These are phyloP conservation scores for Plasmodium knowlesi DNA, from an alignment of 169 alveolate genomes.

Conservation along the genomic window DNA sequence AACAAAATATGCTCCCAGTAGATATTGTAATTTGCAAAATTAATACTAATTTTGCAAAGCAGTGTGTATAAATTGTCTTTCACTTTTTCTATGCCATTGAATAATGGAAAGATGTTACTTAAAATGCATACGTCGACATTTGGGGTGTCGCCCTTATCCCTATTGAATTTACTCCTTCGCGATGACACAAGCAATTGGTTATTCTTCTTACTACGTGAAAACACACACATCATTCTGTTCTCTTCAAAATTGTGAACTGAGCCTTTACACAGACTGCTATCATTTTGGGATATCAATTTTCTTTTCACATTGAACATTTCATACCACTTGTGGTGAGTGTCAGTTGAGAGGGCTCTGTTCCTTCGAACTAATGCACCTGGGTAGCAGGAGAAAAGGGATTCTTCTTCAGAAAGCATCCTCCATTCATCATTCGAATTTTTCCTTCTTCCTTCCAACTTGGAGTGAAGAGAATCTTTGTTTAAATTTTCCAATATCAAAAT, in stretches of 20 bases:
- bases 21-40: background rate
- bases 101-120: background rate
- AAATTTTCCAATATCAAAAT: slow-evolving; percentile 27
- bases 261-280: background rate
- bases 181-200: background rate
- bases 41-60: slow-evolving; percentile 22
- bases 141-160: background rate
- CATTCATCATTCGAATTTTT: background rate
- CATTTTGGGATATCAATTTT: background rate
- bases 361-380: background rate
- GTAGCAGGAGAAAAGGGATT: background rate
- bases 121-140: slow-evolving; percentile 25
- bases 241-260: background rate
- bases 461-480: background rate
- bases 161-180: background rate
- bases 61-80: slow-evolving; percentile 23
- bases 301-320: slow-evolving; percentile 18
- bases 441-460: background rate
- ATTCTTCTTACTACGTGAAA: background rate
- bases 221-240: slow-evolving; percentile 3
- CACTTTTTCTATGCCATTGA: slow-evolving; percentile 17
- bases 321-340: slow-evolving; percentile 24
- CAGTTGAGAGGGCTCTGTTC: slow-evolving; percentile 1
- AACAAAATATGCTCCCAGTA: slow-evolving; percentile 32
- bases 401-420: background rate